phyloP scores from a whole-genome alignment of 441 rosid species.

The Brassica hybrid region DNA sequence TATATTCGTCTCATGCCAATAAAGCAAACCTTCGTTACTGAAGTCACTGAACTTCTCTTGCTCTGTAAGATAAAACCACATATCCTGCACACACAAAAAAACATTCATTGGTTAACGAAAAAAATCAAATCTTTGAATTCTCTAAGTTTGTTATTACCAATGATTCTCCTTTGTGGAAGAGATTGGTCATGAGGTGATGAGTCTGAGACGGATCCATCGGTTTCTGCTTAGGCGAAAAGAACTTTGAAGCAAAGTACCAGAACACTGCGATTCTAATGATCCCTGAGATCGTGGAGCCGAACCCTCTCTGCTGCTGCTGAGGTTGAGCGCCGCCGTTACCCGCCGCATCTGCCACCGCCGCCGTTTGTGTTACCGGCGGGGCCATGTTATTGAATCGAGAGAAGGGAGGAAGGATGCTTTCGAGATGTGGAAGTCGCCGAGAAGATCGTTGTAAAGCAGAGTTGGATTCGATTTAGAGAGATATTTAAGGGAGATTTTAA shows the following conservation, averaged over 20 bases:
- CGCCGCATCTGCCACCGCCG: constrained; percentile 45
- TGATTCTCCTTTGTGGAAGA: constrained; percentile 76
- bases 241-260: constrained; percentile 90
- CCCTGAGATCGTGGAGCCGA: constrained; percentile 61
- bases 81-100: constrained; percentile 56
- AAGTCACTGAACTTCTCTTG: constrained; percentile 68
- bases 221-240: constrained; percentile 63
- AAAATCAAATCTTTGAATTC: constrained; percentile 7
- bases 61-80: constrained; percentile 89
- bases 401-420: neutral
- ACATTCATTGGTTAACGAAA: neutral
- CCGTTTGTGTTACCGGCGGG: constrained; percentile 58
- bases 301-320: constrained; percentile 48
- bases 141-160: constrained; percentile 48
- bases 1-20: constrained; percentile 85
- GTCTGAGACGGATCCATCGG: constrained; percentile 64
- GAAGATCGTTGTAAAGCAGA: constrained; percentile 7
- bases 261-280: constrained; percentile 81
- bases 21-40: constrained; percentile 63
- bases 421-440: neutral
- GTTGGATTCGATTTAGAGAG: constrained; percentile 2
- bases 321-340: constrained; percentile 44
- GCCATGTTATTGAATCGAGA: constrained; percentile 49
- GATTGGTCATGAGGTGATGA: constrained; percentile 62
- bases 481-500: neutral